Evolutionary conservation across 2,329 filamentous ascomycete species (phyloP), one percentile per base, ranked within the genome.

Genomic region (Aspergillus clavatus): DNA sequence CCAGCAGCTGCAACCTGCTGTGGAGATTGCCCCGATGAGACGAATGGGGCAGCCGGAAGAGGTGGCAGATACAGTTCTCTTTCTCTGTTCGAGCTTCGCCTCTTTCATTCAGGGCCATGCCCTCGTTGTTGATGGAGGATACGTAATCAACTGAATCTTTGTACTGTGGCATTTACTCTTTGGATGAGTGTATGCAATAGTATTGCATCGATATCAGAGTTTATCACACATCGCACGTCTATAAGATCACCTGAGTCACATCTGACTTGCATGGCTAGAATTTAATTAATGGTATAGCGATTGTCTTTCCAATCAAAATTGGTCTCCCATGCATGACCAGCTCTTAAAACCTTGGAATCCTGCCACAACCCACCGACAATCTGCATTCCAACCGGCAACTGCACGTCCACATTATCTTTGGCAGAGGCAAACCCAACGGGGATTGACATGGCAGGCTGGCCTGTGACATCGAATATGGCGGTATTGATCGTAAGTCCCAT

Each of bases 401-500:
- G 48, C 0, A 72, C 39, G 2, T 57, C 29, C 1, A 38, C 18
- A 38, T 60, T 42, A 5, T 58, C 60, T 26, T 47, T 54, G 4
- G 59, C 54, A 5, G 58, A 47, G 2, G 72, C 61, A 52, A 73
- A 70, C 0, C 78, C 77, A 26, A 77, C 65, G 0, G 77, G 78
- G 37, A 81, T 61, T 0, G 73, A 70, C 50, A 81, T 56, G 0
- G 76, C 79, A 0, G 79, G 78, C 50, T 81, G 78, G 0, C 78
- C 78, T 0, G 77, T 80, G 2, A 75, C 68, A 52, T 81, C 78
- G 59, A 81, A 81, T 2, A 74, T 68, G 7, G 74, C 74, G 4
- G 79, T 82, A 51, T 82, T 82, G 12, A 68, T 71, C 0, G 75
- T 79, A 46, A 79, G 55, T 0, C 79, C 79, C 26, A 80, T 74